A percentile compares a stretch with the other conserved stretches of the same genome.
These are phyloP conservation scores for Mucor mucedo DNA, from an alignment of 371 early-diverging fungal genomes.

Conservation along the genomic window DNA sequence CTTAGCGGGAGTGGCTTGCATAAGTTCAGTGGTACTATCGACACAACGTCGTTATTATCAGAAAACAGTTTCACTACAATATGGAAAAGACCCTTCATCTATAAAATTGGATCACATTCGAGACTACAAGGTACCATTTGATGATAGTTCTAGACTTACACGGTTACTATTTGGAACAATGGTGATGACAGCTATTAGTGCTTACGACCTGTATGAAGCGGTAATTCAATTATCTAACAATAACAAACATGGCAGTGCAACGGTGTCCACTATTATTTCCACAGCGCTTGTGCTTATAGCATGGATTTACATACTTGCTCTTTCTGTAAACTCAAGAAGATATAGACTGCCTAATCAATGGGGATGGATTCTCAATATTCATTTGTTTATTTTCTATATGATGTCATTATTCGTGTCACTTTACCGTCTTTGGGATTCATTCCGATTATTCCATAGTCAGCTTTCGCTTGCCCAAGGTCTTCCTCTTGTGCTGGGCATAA, in stretches of 20 bases:
- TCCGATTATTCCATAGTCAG: slow-evolving; percentile 3
- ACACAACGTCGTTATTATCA: slow-evolving; percentile 9
- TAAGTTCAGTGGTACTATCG: slow-evolving; percentile 18
- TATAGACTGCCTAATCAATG: slow-evolving; percentile 37
- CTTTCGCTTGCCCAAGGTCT: slow-evolving; percentile 21
- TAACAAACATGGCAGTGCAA: not conserved
- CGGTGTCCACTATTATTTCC: not conserved
- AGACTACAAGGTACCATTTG: slow-evolving; percentile 13
- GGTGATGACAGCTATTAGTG: slow-evolving; percentile 1
- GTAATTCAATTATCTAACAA: not conserved
- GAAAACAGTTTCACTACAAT: not conserved
- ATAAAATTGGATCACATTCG: slow-evolving; percentile 8
- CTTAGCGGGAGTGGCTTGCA: slow-evolving; percentile 8
- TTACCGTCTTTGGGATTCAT: slow-evolving; percentile 19
- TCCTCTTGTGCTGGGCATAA: slow-evolving; percentile 14
- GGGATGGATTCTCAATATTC: slow-evolving; percentile 47
- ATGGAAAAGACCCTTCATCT: slow-evolving; percentile 12
- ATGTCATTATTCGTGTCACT: slow-evolving; percentile 18
- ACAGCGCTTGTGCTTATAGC: slow-evolving; percentile 20
- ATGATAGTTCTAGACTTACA: slow-evolving; percentile 1
- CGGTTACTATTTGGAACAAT: slow-evolving; percentile 13
- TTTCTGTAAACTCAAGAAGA: slow-evolving; percentile 29
- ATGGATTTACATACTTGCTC: slow-evolving; percentile 35
- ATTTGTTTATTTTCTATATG: slow-evolving; percentile 33
- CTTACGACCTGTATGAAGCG: slow-evolving; percentile 5